Evolutionary conservation across 176 grass and related monocot genomes (phyloP).

Genomic region (Eremochloa ophiuroides): DNA sequence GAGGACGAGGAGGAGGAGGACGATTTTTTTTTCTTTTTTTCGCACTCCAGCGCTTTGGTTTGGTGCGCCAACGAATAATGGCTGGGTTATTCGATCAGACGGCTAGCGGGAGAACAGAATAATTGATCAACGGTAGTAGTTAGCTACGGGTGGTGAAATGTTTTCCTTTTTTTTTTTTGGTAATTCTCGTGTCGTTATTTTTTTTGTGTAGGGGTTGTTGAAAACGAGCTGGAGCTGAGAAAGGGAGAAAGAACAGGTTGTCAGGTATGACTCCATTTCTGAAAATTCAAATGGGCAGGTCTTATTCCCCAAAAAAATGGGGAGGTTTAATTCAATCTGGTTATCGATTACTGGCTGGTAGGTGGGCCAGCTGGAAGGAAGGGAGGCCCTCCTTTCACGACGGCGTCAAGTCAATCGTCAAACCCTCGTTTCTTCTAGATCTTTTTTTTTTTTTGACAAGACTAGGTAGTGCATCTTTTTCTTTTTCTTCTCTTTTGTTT

Average conservation of each 20-base stretch:
- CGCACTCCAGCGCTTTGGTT: too few species aligned
- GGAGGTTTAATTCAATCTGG: background rate
- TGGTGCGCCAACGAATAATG: background rate
- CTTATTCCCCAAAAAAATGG: background rate
- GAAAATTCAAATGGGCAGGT: background rate
- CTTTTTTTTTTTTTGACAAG: background rate
- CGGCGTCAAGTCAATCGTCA: conserved; percentile 24
- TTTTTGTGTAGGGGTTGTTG: too few species aligned
- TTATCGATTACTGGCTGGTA: background rate
- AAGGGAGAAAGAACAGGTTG: background rate
- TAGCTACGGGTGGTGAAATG: background rate
- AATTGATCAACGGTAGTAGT: background rate
- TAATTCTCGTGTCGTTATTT: too few species aligned
- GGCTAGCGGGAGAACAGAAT: background rate
- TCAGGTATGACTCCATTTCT: background rate
- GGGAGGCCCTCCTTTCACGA: background rate
- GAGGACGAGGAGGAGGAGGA: background rate
- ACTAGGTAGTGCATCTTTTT: background rate
- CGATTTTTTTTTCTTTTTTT: too few species aligned
- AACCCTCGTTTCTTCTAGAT: background rate
- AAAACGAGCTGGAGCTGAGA: background rate
- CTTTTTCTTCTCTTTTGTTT: background rate
- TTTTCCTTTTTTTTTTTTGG: background rate
- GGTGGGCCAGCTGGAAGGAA: background rate
- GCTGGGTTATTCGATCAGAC: background rate